Percentiles rank a stretch among this genome's conserved stretches.
Conservation (phyloP, 108 stramenopile genomes). For the Nannochloropsis salina region DNA sequence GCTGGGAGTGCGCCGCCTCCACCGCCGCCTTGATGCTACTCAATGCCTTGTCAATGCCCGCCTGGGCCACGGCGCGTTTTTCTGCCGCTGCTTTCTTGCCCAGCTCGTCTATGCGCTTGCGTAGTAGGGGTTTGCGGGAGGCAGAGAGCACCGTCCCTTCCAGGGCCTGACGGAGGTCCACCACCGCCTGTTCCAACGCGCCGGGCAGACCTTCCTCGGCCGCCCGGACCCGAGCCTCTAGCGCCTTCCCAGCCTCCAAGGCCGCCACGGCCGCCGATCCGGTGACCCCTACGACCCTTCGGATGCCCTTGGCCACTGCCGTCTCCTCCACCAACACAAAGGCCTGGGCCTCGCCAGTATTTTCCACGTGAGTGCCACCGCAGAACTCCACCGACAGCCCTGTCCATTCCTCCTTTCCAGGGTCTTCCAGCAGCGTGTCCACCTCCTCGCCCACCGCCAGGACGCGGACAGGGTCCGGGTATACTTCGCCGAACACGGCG, state of each 20-base stretch:
- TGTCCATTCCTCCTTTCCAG: slow-evolving; percentile 74
- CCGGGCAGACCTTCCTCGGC: slow-evolving; percentile 42
- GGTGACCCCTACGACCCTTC: slow-evolving; percentile 85
- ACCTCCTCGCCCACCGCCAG: slow-evolving; percentile 74
- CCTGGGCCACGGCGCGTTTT: slow-evolving; percentile 72
- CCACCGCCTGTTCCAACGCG: background rate
- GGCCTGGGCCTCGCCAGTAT: slow-evolving; percentile 85
- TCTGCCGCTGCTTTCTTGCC: slow-evolving; percentile 63
- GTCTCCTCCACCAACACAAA: slow-evolving; percentile 89
- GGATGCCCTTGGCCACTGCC: slow-evolving; percentile 95
- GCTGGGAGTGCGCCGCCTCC: slow-evolving; percentile 32
- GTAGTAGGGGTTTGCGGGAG: slow-evolving; percentile 57
- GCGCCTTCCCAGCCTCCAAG: slow-evolving; percentile 62
- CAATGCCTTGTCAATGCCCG: slow-evolving; percentile 49
- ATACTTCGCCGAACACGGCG: slow-evolving; percentile 96
- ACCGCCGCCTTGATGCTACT: slow-evolving; percentile 74
- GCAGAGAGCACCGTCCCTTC: slow-evolving; percentile 66
- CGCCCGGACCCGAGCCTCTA: slow-evolving; percentile 60
- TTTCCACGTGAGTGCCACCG: slow-evolving; percentile 93
- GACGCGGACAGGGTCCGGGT: slow-evolving; percentile 99
- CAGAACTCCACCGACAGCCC: slow-evolving; percentile 95
- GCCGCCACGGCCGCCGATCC: slow-evolving; percentile 74
- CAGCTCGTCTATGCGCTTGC: slow-evolving; percentile 38
- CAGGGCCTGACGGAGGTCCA: slow-evolving; percentile 37
- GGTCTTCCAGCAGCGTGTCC: slow-evolving; percentile 67